A percentile compares a stretch with the other conserved stretches of the same genome.
These are phyloP conservation scores for Cryphonectria japonica DNA, from an alignment of 2,329 filamentous ascomycete genomes.

Conservation along the genomic window DNA sequence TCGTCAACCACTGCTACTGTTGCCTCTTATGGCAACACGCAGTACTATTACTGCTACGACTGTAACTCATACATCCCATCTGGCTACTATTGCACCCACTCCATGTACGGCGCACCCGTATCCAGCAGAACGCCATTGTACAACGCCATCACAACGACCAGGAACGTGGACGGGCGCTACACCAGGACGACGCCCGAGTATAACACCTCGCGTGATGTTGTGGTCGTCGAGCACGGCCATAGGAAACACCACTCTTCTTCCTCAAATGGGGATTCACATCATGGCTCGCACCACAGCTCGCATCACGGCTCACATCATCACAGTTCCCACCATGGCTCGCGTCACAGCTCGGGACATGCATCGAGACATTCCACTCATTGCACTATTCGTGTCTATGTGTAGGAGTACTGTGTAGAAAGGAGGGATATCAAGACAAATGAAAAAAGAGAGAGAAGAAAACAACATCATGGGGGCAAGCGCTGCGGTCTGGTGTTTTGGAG, in stretches of 20 bases:
- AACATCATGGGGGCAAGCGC: too few species aligned
- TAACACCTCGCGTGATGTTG: not conserved
- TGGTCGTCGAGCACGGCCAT: constrained; percentile 9
- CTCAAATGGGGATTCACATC: not conserved
- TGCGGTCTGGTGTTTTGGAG: too few species aligned
- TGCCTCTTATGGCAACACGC: not conserved
- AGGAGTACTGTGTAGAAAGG: not conserved
- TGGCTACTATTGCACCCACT: constrained; percentile 23
- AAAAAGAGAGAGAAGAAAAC: too few species aligned
- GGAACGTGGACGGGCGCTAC: not conserved
- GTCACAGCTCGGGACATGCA: not conserved
- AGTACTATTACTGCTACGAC: constrained; percentile 22
- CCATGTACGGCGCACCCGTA: constrained; percentile 2
- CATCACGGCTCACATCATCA: not conserved
- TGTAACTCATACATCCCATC: constrained; percentile 24
- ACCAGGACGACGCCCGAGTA: not conserved
- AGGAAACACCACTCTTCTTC: constrained; percentile 7
- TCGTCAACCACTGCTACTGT: not conserved
- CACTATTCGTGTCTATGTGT: constrained; percentile 13
- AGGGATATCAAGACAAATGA: not conserved
- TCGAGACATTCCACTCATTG: constrained; percentile 17
- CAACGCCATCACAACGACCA: not conserved
- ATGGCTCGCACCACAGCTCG: not conserved
- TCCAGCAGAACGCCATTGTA: not conserved
- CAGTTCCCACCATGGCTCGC: not conserved